Percentiles rank a stretch among this genome's conserved stretches.
Conservation (phyloP, 2,329 filamentous ascomycete species). For the Tolypocladium amazonense region DNA sequence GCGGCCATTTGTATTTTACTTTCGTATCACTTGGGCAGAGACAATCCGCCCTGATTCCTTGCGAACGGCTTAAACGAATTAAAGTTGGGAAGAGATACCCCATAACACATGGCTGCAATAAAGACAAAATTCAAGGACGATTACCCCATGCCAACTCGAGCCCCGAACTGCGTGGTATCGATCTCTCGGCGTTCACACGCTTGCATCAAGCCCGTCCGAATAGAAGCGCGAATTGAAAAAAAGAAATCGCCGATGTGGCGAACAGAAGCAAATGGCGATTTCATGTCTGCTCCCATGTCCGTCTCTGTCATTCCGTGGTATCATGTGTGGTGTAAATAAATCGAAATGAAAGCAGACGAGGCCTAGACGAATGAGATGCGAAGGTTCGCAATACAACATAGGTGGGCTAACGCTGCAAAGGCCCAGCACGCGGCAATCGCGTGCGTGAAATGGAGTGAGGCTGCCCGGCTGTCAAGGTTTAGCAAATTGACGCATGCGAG, state of each 20-base stretch:
- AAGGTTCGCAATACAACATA: slow-evolving; percentile 2
- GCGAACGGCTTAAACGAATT: background rate
- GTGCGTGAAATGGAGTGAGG: background rate
- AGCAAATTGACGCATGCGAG: background rate
- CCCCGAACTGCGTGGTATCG: slow-evolving; percentile 5
- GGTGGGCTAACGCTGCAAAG: background rate
- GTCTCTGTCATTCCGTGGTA: slow-evolving; percentile 12
- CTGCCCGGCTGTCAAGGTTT: background rate
- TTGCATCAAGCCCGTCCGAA: slow-evolving; percentile 5
- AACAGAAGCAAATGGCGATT: background rate
- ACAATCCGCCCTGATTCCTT: background rate
- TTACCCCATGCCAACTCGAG: slow-evolving; percentile 1
- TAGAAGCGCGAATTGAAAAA: slow-evolving; percentile 7
- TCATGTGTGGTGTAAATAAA: slow-evolving; percentile 11
- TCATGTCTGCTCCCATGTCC: slow-evolving; percentile 2
- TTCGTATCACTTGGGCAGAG: background rate
- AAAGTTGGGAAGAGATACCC: background rate
- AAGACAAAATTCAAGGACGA: slow-evolving; percentile 2
- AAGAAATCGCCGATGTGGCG: slow-evolving; percentile 5
- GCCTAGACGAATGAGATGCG: slow-evolving; percentile 3
- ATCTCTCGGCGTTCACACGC: slow-evolving; percentile 4
- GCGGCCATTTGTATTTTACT: background rate
- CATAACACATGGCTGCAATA: background rate
- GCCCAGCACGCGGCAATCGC: background rate
- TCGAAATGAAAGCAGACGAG: slow-evolving; percentile 3